phyloP scores from a whole-genome alignment of 768 basidiomycete genomes.

The Tricholoma sp. region DNA sequence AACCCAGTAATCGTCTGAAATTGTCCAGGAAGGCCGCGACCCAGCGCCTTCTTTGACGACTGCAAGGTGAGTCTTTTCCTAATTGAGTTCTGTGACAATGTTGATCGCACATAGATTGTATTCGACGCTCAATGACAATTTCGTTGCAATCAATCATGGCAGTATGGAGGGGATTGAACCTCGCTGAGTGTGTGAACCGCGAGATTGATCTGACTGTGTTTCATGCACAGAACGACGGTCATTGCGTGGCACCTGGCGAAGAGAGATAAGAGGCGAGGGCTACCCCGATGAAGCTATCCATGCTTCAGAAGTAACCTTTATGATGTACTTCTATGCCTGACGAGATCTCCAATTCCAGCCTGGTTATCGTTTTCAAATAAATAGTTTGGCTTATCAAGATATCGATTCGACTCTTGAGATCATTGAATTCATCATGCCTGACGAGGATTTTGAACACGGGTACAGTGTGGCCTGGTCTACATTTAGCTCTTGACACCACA shows the following conservation, averaged over 20 bases:
- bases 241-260: neutral
- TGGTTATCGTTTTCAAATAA: neutral
- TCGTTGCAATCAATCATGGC: neutral
- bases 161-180: neutral
- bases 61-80: constrained; percentile 13
- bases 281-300: neutral
- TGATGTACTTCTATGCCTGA: neutral
- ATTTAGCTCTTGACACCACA: too few relatives aligned
- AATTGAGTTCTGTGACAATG: neutral
- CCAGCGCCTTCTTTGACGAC: constrained; percentile 6
- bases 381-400: neutral
- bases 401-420: too few relatives aligned
- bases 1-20: constrained; percentile 14
- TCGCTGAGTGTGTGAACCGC: neutral
- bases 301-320: neutral
- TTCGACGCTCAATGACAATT: neutral
- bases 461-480: too few relatives aligned
- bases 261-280: neutral
- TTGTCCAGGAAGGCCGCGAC: constrained; percentile 10
- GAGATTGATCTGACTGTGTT: neutral
- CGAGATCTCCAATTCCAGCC: neutral
- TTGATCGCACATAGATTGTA: constrained; percentile 6
- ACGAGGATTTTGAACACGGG: too few relatives aligned
- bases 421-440: too few relatives aligned
- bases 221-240: neutral